Base-by-base conservation (phyloP, 352 stramenopile species). In the Phytophthora ohioensis region DNA sequence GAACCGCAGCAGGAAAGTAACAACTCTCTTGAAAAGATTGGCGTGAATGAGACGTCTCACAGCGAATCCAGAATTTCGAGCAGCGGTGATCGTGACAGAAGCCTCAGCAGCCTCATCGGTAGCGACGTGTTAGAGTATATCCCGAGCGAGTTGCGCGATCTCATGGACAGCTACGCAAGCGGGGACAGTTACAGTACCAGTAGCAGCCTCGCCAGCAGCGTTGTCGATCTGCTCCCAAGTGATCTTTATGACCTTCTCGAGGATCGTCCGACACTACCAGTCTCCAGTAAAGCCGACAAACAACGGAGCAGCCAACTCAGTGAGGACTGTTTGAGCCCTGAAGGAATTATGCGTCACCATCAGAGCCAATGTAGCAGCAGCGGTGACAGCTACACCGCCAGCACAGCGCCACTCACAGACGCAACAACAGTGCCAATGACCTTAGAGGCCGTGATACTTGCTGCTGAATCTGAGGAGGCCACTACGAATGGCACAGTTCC, bases 141-240 rank as follows among this genome's bases (percentile, higher is more conserved):
- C 11, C 45, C 32, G n/a, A 30, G 11, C 5, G 43, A 56, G 35
- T n/a, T 56, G 1, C 34, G 43, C 10, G 57, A 57, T 9, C n/a
- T 64, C 32, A 64, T 64, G 43, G 57, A 64, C 3, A 57, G 21
- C 21, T 57, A 9, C 21, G 56, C 57, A 31, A 46, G 45, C 21
- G 21, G 7, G 21, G 11, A 10, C 32, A 47, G 57, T 17, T 48
- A 38, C 32, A 64, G 34, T n/a, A 38, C 57, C 35, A 17, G n/a
- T 9, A 49, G 43, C 17, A 49, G 43, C 43, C n/a, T 49, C 17
- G 32, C 2, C 21, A 64, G n/a, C n/a, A 64, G 32, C 17, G 31
- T 39, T 39, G 41, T 31, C 42, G 21, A 55, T 11, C 17, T 21
- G 15, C 38, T 41, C 30, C 34, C 46, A 9, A 15, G 8, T n/a